A percentile compares a stretch with the other conserved stretches of the same genome.
Evolutionary conservation across 2,329 filamentous ascomycete genomes (phyloP).

Genomic region (Aspergillus latus): DNA sequence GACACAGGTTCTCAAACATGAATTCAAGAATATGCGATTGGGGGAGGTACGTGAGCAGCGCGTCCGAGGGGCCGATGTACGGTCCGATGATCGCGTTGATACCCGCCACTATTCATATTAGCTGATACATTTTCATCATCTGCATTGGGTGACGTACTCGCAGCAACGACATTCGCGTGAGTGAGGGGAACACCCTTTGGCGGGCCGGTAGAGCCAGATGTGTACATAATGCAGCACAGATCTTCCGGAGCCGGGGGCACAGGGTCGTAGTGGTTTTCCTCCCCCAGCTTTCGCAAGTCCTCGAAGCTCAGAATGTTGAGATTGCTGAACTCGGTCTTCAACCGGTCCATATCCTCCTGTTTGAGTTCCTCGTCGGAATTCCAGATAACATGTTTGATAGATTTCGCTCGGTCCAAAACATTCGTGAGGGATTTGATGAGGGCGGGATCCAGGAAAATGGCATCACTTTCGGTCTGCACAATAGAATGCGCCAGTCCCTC

Average conservation of each 20-base stretch:
- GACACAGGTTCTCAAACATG: conserved; percentile 85
- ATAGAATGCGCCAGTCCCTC: conserved; percentile 84
- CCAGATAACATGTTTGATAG: conserved; percentile 59
- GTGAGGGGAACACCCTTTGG: conserved; percentile 86
- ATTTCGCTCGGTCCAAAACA: conserved; percentile 56
- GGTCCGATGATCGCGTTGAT: conserved; percentile 74
- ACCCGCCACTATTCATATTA: conserved; percentile 64
- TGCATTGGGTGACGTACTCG: conserved; percentile 54
- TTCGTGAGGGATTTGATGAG: conserved; percentile 63
- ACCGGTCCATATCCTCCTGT: conserved; percentile 54
- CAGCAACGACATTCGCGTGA: conserved; percentile 76
- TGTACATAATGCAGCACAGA: conserved; percentile 78
- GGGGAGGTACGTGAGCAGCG: conserved; percentile 85
- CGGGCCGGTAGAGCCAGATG: conserved; percentile 82
- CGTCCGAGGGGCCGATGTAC: conserved; percentile 74
- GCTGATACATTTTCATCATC: conserved; percentile 7
- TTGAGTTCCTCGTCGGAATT: conserved; percentile 56
- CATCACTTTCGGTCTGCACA: conserved; percentile 72
- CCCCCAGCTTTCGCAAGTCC: conserved; percentile 54
- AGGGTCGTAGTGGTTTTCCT: conserved; percentile 69
- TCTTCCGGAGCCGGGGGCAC: conserved; percentile 72
- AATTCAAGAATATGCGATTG: conserved; percentile 96
- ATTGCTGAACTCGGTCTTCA: conserved; percentile 55
- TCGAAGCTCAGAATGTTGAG: conserved; percentile 57
- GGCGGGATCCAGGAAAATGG: conserved; percentile 84